Percentiles rank a stretch among this genome's conserved stretches.
Evolutionary conservation across 2,329 filamentous ascomycete species (phyloP).

Genomic region (Zymoseptoria pseudotritici): DNA sequence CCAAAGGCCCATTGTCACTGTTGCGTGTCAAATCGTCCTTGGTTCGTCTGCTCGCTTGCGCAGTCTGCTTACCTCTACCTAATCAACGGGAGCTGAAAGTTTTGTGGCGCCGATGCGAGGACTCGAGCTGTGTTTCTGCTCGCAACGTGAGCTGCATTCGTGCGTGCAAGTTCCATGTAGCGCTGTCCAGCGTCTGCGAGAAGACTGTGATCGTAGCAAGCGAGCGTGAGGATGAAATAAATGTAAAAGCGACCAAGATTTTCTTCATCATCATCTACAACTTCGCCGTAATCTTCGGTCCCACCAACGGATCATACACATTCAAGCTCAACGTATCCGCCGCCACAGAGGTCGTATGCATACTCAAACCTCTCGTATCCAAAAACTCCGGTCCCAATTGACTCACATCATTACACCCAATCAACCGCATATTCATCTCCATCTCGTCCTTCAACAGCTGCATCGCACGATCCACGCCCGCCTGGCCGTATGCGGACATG

Average conservation of each 20-base stretch:
- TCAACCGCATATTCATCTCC: slow-evolving; percentile 97
- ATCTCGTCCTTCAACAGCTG: slow-evolving; percentile 70
- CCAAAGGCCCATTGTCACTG: too few relatives aligned
- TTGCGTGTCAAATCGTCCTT: too few relatives aligned
- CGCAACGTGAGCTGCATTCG: too few relatives aligned
- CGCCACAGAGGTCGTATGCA: slow-evolving; percentile 53
- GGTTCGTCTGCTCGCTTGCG: too few relatives aligned
- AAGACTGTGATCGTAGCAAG: too few relatives aligned
- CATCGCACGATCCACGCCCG: slow-evolving; percentile 88
- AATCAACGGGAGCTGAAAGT: too few relatives aligned
- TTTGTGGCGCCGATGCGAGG: too few relatives aligned
- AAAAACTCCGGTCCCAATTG: slow-evolving; percentile 75
- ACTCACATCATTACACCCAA: slow-evolving; percentile 67
- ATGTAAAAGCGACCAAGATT: background rate
- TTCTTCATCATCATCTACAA: slow-evolving; percentile 15
- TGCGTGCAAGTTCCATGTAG: too few relatives aligned
- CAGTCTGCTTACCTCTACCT: too few relatives aligned
- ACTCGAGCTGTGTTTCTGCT: too few relatives aligned
- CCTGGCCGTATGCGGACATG: slow-evolving; percentile 84
- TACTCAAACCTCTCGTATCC: slow-evolving; percentile 63
- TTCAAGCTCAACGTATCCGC: slow-evolving; percentile 52
- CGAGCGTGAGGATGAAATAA: background rate
- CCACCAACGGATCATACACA: slow-evolving; percentile 47
- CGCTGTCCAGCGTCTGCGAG: too few relatives aligned
- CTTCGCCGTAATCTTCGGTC: slow-evolving; percentile 29